Evolutionary conservation across 352 stramenopile species (phyloP), one percentile per base, ranked within the genome.

Genomic region (Globisporangium okanoganense): DNA sequence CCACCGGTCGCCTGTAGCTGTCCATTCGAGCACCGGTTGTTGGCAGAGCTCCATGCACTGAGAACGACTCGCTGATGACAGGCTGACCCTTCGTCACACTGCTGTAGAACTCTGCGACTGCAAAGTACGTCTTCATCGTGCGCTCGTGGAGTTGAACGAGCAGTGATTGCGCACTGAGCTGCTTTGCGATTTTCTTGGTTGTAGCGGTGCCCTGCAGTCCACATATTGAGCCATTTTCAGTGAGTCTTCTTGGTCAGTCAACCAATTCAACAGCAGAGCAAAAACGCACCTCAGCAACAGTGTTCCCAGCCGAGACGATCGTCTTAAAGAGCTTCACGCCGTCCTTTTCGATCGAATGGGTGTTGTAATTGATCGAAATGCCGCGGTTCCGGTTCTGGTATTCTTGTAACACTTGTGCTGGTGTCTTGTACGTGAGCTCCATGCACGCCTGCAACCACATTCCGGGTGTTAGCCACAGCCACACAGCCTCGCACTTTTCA

Each of bases 301-400:
- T 84, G 40, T 66, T 87, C 29, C 83, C 85, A 5, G 73, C 77
- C 36, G 79, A 87, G 29, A 89, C 83, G 38, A 92, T 90, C 12
- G 79, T 90, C 66, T 93, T 95, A 71, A 93, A 95, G 5, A 89
- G 60, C 62, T 85, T 89, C 35, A 74, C 61, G 4, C 75, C 79
- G 35, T 88, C 73, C 1, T 63, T 58, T 7, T 91, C 72, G 12
- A 79, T 61, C 18, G 73, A 61, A 41, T 90, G 62, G 13, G 79
- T 90, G 55, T 90, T 93, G 64, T 92, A 95, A 51, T 91, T 91
- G 65, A 95, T 80, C 1, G 82, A 85, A 8, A 91, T 77, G 12
- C 85, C 85, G 8, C 79, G 79, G 50, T 95, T 85, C 16, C 82
- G 73, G 58, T 91, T 92, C 62, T 92, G 82, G 58, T 91, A 95